Percentiles rank a stretch among this genome's conserved stretches.
Evolutionary conservation across 768 basidiomycete genomes (phyloP).

Genomic region (Russula vinacea): DNA sequence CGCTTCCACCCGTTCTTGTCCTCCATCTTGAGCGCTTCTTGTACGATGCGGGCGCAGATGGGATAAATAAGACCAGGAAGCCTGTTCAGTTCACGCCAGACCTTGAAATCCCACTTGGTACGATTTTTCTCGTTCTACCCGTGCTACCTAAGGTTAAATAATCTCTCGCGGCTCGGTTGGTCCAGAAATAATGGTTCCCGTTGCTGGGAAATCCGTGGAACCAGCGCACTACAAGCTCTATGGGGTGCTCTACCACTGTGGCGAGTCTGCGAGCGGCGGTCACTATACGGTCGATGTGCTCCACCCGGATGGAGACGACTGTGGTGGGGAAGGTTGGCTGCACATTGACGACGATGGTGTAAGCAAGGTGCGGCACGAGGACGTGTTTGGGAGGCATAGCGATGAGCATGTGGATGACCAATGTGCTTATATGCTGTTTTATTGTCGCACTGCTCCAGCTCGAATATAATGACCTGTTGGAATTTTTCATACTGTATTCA

Average conservation of each 20-base stretch:
- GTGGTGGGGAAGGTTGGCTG: no score
- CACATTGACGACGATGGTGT: no score
- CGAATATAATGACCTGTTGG: no score
- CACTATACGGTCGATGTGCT: no score
- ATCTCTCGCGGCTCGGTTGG: background rate
- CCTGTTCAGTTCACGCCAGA: conserved; percentile 73
- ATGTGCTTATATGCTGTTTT: no score
- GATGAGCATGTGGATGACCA: no score
- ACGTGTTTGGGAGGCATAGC: no score
- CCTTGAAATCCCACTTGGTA: conserved; percentile 70
- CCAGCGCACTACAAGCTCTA: conserved; percentile 69
- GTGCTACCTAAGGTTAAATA: background rate
- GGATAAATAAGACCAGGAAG: conserved; percentile 79
- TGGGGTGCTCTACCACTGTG: conserved; percentile 78
- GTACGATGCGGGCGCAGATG: conserved; percentile 71
- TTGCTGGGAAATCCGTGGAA: conserved; percentile 48
- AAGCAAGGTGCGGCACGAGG: no score
- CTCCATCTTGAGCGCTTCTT: conserved; percentile 92
- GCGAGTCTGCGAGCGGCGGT: no score
- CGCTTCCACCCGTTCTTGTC: conserved; percentile 77
- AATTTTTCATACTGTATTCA: no score
- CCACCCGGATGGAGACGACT: no score
- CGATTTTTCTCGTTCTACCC: conserved; percentile 24
- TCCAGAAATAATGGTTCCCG: conserved; percentile 32
- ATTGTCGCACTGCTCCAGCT: no score